These are phyloP conservation scores for Cymbidium sinense DNA, from an alignment of 106 monocot species.

Conservation along the genomic window DNA sequence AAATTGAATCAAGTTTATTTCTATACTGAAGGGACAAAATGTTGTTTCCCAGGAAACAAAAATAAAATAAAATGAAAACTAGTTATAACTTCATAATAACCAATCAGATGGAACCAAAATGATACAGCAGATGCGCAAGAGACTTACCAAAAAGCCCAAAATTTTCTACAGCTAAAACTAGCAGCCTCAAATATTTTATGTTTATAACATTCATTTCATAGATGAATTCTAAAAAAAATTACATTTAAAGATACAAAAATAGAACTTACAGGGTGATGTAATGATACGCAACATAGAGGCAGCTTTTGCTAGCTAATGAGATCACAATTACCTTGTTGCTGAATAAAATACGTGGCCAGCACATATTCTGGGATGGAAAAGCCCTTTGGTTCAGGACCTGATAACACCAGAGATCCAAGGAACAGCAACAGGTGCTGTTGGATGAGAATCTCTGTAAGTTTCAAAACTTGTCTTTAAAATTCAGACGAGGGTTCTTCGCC, in stretches of 20 bases:
- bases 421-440: conserved; percentile 49
- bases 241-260: background rate
- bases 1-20: too few species aligned
- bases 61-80: background rate
- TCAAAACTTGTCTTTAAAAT: conserved; percentile 60
- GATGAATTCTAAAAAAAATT: background rate
- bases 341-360: background rate
- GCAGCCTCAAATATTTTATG: background rate
- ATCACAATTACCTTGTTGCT: too few species aligned
- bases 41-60: background rate
- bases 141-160: background rate
- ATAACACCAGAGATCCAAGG: conserved; percentile 60
- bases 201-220: background rate
- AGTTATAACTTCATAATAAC: background rate
- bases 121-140: background rate
- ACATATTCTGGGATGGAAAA: background rate
- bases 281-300: background rate
- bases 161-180: background rate
- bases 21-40: too few species aligned
- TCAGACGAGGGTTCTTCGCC: conserved; percentile 31
- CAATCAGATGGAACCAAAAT: background rate
- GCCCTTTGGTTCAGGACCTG: background rate
- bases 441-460: conserved; percentile 41
- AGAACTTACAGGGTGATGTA: background rate
- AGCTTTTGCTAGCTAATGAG: background rate